Evolutionary conservation across 2,329 filamentous ascomycete species (phyloP), one percentile per base, ranked within the genome.

Genomic region (Septoria petroselini): DNA sequence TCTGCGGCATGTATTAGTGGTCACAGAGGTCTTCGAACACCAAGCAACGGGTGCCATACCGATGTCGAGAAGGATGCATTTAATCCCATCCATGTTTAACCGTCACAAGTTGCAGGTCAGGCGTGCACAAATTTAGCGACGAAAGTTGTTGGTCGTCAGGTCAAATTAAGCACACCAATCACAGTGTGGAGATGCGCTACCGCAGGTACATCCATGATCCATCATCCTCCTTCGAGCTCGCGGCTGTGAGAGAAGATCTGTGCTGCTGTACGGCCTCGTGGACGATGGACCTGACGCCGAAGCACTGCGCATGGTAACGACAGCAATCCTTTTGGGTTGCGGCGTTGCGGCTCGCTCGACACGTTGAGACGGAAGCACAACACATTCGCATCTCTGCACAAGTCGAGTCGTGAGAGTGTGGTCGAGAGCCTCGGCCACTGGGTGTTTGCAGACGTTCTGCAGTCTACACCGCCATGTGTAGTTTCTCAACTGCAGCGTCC

Each of bases 1-100:
- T 91, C 86, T 91, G 59, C 48, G 54, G 47, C 45, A 30, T 27
- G 17, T 49, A 34, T 52, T 41, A 55, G 53, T 50, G 3, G 31
- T 30, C 23, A 27, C 38, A 27, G 14, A 31, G 30, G 27, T 39
- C 27, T 33, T 25, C 18, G 23, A 19, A 25, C 14, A 41, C 35
- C 34, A 29, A 29, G 39, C 19, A 23, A 18, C 18, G 43, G 3
- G 30, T 8, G 42, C 15, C 49, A 41, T 64, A 70, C 68, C 68
- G 41, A 70, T 70, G 53, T 70, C 68, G 19, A 70, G 63, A 15
- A 70, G 53, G n/a, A 70, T 59, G 44, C 59, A 60, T 34, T 63
- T 60, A 29, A 68, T 58, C 49, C 57, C 60, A 25, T 64, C 57
- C 55, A 67, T 60, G 6, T 57, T 52, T 27, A 49, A 44, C 37